These are phyloP conservation scores for Aristolochia californica DNA, from an alignment of 164 flowering plant genomes.

Conservation along the genomic window DNA sequence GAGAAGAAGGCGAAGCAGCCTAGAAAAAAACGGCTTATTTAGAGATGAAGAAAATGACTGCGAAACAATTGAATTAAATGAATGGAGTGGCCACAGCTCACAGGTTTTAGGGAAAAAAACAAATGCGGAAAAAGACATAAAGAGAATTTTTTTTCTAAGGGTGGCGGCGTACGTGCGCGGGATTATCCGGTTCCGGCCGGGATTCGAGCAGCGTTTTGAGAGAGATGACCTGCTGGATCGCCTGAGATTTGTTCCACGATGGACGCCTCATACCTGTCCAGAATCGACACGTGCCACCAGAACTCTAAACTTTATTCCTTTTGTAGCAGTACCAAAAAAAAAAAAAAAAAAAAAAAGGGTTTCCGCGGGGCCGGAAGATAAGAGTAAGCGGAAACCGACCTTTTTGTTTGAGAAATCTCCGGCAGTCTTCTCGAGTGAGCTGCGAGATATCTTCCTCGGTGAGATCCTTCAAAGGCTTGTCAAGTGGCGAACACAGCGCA, in stretches of 20 bases:
- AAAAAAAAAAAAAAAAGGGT: not conserved
- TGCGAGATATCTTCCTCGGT: slow-evolving; percentile 95
- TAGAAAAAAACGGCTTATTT: slow-evolving; percentile 2
- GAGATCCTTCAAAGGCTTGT: slow-evolving; percentile 69
- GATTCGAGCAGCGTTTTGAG: slow-evolving; percentile 61
- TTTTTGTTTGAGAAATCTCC: slow-evolving; percentile 83
- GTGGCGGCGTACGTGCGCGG: slow-evolving; percentile 7
- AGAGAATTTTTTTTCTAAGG: not conserved
- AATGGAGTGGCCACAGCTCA: no score
- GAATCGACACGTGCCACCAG: not conserved
- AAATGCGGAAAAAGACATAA: not conserved
- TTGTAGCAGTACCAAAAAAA: no score
- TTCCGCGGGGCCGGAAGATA: slow-evolving; percentile 4
- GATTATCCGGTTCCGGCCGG: slow-evolving; percentile 22
- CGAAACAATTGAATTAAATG: no score
- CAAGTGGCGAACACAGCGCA: slow-evolving; percentile 41
- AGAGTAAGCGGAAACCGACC: slow-evolving; percentile 25
- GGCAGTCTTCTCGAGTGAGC: slow-evolving; percentile 95
- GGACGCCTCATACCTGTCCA: slow-evolving; percentile 76
- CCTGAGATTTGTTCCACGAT: slow-evolving; percentile 93
- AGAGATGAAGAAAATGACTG: no score
- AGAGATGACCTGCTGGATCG: slow-evolving; percentile 83
- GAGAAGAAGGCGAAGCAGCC: slow-evolving; percentile 12
- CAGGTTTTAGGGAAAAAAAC: not conserved
- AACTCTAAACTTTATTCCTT: not conserved